A percentile compares a stretch with the other conserved stretches of the same genome.
Evolutionary conservation across 495 filamentous ascomycete genomes (phyloP).

Genomic region (Aspergillus sparsus): DNA sequence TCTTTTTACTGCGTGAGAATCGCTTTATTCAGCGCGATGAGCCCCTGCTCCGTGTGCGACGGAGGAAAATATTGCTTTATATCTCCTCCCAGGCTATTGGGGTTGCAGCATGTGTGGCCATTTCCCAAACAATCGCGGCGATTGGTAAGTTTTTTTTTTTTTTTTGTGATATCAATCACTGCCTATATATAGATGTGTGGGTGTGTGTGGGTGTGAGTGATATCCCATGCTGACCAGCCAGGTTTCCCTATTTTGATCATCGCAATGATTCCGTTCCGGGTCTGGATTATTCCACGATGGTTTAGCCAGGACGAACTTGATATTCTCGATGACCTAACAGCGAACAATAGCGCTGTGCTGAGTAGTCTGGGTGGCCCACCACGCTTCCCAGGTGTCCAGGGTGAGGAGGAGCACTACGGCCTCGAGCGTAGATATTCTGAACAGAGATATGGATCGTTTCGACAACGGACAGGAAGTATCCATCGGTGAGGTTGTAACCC

Average conservation of each 20-base stretch:
- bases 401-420: slow-evolving; percentile 18
- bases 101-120: slow-evolving; percentile 77
- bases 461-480: slow-evolving; percentile 21
- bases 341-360: slow-evolving; percentile 69
- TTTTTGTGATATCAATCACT: background rate
- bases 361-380: slow-evolving; percentile 68
- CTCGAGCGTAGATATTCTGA: slow-evolving; percentile 21
- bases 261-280: slow-evolving; percentile 68
- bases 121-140: slow-evolving; percentile 85
- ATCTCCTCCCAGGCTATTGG: slow-evolving; percentile 65
- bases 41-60: slow-evolving; percentile 56
- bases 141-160: slow-evolving; percentile 51
- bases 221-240: background rate
- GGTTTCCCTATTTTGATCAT: slow-evolving; percentile 77
- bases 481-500: slow-evolving; percentile 18
- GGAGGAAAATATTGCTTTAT: slow-evolving; percentile 65
- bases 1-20: slow-evolving; percentile 64
- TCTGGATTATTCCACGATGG: slow-evolving; percentile 62
- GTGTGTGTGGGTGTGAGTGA: no score
- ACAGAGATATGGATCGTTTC: slow-evolving; percentile 20
- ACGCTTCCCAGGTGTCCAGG: slow-evolving; percentile 41
- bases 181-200: background rate
- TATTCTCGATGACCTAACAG: slow-evolving; percentile 69
- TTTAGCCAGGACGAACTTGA: slow-evolving; percentile 64
- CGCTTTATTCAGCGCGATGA: slow-evolving; percentile 58